These are phyloP conservation scores for Gaultheria prostrata DNA, from an alignment of 148 eudicot species.

Conservation along the genomic window DNA sequence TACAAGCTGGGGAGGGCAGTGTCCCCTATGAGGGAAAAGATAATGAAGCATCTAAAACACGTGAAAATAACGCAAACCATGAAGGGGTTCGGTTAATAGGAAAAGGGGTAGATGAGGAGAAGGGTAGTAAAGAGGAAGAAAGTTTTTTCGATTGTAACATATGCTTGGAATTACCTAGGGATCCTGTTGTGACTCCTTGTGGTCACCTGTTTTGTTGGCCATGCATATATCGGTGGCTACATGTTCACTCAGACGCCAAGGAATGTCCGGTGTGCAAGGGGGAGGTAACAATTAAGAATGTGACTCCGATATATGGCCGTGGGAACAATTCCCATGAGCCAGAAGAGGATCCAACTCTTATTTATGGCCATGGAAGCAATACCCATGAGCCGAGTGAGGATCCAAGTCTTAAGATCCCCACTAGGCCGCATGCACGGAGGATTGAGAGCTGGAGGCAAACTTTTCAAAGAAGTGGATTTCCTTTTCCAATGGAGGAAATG, in stretches of 20 bases:
- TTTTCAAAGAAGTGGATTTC: conserved; percentile 60
- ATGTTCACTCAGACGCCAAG: conserved; percentile 72
- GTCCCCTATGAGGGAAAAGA: conserved; percentile 44
- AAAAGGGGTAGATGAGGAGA: conserved; percentile 54
- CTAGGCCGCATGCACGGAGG: conserved; percentile 65
- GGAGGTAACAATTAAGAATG: conserved; percentile 67
- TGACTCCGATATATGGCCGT: conserved; percentile 87
- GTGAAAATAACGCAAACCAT: conserved; percentile 45
- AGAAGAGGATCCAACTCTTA: conserved; percentile 36
- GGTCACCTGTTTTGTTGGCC: conserved; percentile 99
- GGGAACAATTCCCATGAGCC: conserved; percentile 37
- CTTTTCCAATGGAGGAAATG: conserved; percentile 88
- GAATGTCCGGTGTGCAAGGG: conserved; percentile 98
- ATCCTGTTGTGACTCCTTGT: conserved; percentile 93
- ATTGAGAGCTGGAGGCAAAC: conserved; percentile 90
- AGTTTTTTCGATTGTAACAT: conserved; percentile 90
- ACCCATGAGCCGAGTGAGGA: not conserved
- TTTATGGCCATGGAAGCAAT: not conserved
- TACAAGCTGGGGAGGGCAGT: conserved; percentile 80
- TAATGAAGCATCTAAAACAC: conserved; percentile 37
- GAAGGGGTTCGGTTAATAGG: conserved; percentile 35
- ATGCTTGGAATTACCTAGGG: conserved; percentile 85
- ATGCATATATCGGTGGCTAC: conserved; percentile 88
- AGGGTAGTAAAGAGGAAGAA: conserved; percentile 43
- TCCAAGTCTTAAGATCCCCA: conserved; percentile 48